Evolutionary conservation across 768 basidiomycete genomes (phyloP).

Genomic region (Lactarius akahatsu): DNA sequence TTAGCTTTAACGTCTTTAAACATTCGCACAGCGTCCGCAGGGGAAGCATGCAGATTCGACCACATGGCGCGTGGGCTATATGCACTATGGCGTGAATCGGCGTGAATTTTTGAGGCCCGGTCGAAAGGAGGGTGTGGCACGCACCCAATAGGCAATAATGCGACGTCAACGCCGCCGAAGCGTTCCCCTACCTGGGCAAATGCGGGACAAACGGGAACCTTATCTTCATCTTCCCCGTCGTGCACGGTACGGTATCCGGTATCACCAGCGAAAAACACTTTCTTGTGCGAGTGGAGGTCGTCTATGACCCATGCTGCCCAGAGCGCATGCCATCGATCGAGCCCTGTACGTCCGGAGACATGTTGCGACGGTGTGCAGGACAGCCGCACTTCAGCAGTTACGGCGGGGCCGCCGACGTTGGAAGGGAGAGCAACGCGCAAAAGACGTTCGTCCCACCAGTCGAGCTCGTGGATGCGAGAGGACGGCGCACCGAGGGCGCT

Average conservation of each 20-base stretch:
- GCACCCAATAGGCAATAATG: slow-evolving; percentile 69
- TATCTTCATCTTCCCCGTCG: slow-evolving; percentile 48
- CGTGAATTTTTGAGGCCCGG: neutral
- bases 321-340: slow-evolving; percentile 55
- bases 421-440: slow-evolving; percentile 35
- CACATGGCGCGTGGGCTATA: slow-evolving; percentile 56
- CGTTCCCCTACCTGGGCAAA: slow-evolving; percentile 68
- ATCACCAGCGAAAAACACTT: slow-evolving; percentile 67
- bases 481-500: slow-evolving; percentile 34
- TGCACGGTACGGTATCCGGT: slow-evolving; percentile 57
- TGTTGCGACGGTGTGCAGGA: slow-evolving; percentile 69
- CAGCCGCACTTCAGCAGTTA: slow-evolving; percentile 41
- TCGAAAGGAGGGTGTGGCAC: slow-evolving; percentile 16
- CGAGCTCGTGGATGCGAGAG: slow-evolving; percentile 43
- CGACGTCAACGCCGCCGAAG: slow-evolving; percentile 65
- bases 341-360: slow-evolving; percentile 49
- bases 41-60: slow-evolving; percentile 63
- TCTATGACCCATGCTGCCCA: slow-evolving; percentile 70
- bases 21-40: slow-evolving; percentile 64
- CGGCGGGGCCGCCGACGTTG: neutral
- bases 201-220: slow-evolving; percentile 63
- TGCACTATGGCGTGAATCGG: slow-evolving; percentile 46
- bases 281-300: slow-evolving; percentile 47
- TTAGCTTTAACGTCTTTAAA: slow-evolving; percentile 63
- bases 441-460: slow-evolving; percentile 49